Conservation (phyloP, 805 yeast species). For the Metschnikowia bowlesiae region DNA sequence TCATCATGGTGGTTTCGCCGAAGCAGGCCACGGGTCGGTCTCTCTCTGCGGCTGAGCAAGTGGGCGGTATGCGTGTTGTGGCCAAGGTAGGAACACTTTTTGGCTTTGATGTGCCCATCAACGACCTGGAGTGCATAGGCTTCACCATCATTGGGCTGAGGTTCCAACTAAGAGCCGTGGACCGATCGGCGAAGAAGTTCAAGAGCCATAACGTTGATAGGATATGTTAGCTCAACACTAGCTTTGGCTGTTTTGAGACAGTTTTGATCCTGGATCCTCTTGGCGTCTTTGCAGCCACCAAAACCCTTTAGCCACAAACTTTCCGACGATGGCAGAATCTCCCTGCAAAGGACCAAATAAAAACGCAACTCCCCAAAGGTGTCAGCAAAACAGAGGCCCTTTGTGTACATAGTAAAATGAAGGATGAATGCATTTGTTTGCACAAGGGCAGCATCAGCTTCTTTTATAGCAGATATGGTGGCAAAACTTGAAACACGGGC, state of each 20-base stretch:
- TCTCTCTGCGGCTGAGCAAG: slow-evolving; percentile 24
- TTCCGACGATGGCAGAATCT: too few species aligned
- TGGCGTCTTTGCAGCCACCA: not conserved
- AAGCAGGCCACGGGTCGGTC: slow-evolving; percentile 25
- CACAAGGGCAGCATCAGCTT: not conserved
- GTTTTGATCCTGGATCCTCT: too few species aligned
- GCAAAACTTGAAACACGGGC: not conserved
- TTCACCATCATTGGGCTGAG: slow-evolving; percentile 78
- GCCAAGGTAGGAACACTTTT: slow-evolving; percentile 68
- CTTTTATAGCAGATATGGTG: slow-evolving; percentile 1
- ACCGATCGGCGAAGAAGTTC: slow-evolving; percentile 80
- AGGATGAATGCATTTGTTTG: not conserved
- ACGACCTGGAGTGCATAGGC: slow-evolving; percentile 37
- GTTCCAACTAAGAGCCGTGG: slow-evolving; percentile 68
- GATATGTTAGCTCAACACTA: slow-evolving; percentile 8
- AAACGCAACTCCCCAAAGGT: too few species aligned
- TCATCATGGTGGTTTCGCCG: slow-evolving; percentile 53
- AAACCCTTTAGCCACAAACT: not conserved
- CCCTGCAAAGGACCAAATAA: too few species aligned
- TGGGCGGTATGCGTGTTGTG: slow-evolving; percentile 65
- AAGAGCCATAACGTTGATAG: slow-evolving; percentile 71
- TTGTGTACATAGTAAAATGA: not conserved
- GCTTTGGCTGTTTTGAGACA: too few species aligned
- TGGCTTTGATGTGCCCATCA: slow-evolving; percentile 40
- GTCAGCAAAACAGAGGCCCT: too few species aligned